A percentile compares a stretch with the other conserved stretches of the same genome.
These are phyloP conservation scores for Fomes fomentarius DNA, from an alignment of 1,284 basidiomycete species.

Conservation along the genomic window DNA sequence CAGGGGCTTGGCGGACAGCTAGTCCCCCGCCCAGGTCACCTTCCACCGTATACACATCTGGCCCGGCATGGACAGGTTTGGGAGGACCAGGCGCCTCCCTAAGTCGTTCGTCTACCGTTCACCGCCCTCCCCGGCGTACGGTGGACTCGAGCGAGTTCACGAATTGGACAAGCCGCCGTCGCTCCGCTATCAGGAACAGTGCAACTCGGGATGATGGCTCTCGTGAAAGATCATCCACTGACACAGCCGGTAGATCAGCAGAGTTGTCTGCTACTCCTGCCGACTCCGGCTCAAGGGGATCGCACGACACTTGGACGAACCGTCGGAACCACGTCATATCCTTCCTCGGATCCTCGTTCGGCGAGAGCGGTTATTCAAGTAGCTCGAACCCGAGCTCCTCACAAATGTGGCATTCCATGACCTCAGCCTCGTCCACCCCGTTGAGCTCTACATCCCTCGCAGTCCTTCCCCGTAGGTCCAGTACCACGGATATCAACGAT, in stretches of 20 bases:
- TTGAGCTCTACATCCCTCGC: constrained; percentile 4
- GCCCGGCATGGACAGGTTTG: constrained; percentile 9
- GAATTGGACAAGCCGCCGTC: constrained; percentile 61
- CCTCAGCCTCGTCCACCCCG: constrained; percentile 7
- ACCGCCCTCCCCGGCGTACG: constrained; percentile 52
- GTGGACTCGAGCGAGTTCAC: constrained; percentile 73
- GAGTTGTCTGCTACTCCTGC: constrained; percentile 10
- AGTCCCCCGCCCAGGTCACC: constrained; percentile 29
- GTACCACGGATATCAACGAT: constrained; percentile 17
- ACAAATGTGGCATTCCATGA: constrained; percentile 32
- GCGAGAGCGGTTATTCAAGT: not conserved
- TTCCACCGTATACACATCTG: constrained; percentile 1
- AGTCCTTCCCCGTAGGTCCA: constrained; percentile 11
- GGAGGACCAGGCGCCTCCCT: constrained; percentile 31
- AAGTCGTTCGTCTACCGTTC: constrained; percentile 51
- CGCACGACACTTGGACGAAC: too few relatives aligned
- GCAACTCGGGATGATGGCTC: constrained; percentile 18
- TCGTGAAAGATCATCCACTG: constrained; percentile 25
- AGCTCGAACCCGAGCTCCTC: constrained; percentile 25
- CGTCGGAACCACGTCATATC: too few relatives aligned
- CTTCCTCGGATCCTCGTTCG: not conserved
- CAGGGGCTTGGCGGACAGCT: constrained; percentile 7
- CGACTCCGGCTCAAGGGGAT: constrained; percentile 6
- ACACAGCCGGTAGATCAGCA: constrained; percentile 23
- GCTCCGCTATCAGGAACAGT: constrained; percentile 34